Percentiles rank a stretch among this genome's conserved stretches.
Conservation (phyloP, 805 yeast species). For the Yarrowia deformans region DNA sequence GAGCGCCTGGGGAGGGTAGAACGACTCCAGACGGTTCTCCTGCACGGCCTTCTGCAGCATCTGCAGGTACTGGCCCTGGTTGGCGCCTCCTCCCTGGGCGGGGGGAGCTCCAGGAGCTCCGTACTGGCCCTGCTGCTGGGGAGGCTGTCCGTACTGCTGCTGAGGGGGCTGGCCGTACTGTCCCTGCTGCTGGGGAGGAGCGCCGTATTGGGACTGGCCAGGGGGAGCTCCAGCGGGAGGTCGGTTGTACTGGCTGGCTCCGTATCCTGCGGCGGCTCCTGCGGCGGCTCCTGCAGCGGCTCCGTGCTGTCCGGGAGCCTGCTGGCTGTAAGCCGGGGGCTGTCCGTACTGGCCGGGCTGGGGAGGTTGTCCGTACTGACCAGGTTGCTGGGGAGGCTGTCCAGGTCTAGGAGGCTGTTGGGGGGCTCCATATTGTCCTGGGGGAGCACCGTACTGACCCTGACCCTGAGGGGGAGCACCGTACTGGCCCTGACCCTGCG, state of each 20-base stretch:
- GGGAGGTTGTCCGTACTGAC: slow-evolving; percentile 9
- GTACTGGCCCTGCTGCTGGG: slow-evolving; percentile 24
- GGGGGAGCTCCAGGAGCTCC: slow-evolving; percentile 11
- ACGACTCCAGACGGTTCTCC: slow-evolving; percentile 46
- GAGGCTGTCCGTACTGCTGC: slow-evolving; percentile 40
- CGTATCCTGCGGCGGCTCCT: slow-evolving; percentile 32
- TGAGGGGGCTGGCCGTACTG: slow-evolving; percentile 40
- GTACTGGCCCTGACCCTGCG: slow-evolving; percentile 36
- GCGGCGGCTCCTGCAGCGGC: slow-evolving; percentile 26
- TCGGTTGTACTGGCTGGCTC: slow-evolving; percentile 39
- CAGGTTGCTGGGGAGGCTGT: slow-evolving; percentile 16
- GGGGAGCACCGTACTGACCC: slow-evolving; percentile 39
- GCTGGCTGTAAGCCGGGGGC: slow-evolving; percentile 34
- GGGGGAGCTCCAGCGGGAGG: slow-evolving; percentile 36
- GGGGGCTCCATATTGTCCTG: slow-evolving; percentile 26
- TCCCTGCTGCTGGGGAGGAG: slow-evolving; percentile 13
- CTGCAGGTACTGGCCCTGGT: slow-evolving; percentile 41
- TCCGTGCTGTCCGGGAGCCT: slow-evolving; percentile 11
- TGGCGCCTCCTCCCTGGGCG: slow-evolving; percentile 36
- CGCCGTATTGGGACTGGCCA: slow-evolving; percentile 39
- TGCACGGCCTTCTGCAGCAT: slow-evolving; percentile 45
- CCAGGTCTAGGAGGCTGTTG: slow-evolving; percentile 30
- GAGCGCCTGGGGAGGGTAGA: slow-evolving; percentile 48
- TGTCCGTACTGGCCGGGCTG: slow-evolving; percentile 28
- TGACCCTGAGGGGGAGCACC: slow-evolving; percentile 30